A percentile compares a stretch with the other conserved stretches of the same genome.
These are phyloP conservation scores for Fraxinus americana DNA, from an alignment of 257 asterid species.

Conservation along the genomic window DNA sequence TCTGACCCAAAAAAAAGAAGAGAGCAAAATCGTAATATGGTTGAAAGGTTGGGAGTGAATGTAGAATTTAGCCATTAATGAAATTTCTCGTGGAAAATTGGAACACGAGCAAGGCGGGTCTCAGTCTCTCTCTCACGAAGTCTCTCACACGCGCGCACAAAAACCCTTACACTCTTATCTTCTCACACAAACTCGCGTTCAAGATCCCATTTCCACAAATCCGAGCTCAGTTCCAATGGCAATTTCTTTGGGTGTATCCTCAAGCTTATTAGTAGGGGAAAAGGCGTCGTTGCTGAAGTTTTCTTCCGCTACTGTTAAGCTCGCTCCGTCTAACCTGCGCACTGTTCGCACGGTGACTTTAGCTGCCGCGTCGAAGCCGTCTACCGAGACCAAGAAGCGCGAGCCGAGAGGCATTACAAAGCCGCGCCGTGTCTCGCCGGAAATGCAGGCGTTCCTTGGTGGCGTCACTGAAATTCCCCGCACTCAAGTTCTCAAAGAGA, in stretches of 20 bases:
- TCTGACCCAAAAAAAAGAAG: no score
- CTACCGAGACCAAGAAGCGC: constrained; percentile 68
- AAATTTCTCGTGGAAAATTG: neutral
- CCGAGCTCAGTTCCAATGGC: constrained; percentile 49
- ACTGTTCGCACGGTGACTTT: constrained; percentile 36
- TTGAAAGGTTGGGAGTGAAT: no score
- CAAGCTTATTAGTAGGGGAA: constrained; percentile 39
- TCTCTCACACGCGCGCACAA: neutral
- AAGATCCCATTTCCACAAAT: neutral
- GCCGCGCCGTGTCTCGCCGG: constrained; percentile 82
- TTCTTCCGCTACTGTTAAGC: constrained; percentile 16
- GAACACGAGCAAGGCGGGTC: neutral
- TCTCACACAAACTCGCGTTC: neutral
- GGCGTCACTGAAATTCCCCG: constrained; percentile 82
- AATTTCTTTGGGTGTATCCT: constrained; percentile 44
- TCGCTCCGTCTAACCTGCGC: constrained; percentile 39
- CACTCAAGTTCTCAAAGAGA: constrained; percentile 70
- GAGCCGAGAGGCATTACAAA: constrained; percentile 85
- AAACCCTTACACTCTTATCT: neutral
- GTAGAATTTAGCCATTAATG: no score
- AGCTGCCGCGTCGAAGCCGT: constrained; percentile 59
- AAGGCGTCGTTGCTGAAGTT: constrained; percentile 39
- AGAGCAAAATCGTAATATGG: no score
- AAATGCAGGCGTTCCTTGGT: constrained; percentile 88
- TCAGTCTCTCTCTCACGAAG: neutral